Evolutionary conservation across 2,329 filamentous ascomycete genomes (phyloP).

Genomic region (Leptographium lundbergii): DNA sequence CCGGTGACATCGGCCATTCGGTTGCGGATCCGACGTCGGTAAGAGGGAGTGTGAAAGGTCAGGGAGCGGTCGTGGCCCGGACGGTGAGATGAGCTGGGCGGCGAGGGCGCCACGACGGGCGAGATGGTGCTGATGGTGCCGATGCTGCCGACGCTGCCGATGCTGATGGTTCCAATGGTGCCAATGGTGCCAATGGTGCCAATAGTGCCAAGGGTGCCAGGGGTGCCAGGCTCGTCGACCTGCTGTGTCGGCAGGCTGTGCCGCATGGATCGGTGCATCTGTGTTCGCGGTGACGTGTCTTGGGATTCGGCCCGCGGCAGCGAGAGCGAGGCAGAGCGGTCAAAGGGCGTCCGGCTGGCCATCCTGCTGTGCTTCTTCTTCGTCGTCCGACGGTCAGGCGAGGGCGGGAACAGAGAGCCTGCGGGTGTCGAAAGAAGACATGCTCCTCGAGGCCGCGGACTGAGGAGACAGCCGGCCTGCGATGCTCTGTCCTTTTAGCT

Average conservation of each 20-base stretch:
- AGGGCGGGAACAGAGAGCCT: neutral
- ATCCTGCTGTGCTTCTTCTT: neutral
- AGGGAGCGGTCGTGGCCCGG: neutral
- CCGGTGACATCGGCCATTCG: neutral
- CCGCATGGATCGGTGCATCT: neutral
- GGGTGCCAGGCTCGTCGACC: neutral
- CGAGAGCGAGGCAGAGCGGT: neutral
- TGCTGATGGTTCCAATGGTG: no score
- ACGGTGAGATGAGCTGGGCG: neutral
- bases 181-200: neutral
- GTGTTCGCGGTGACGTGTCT: neutral
- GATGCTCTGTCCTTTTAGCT: neutral
- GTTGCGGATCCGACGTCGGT: neutral
- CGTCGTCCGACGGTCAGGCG: neutral
- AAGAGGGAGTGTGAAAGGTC: neutral
- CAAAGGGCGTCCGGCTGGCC: neutral
- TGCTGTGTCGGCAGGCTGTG: neutral
- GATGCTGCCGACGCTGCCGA: neutral
- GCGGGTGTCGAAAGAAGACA: neutral
- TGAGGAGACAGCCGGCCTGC: neutral
- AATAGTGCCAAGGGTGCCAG: neutral
- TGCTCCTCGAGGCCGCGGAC: neutral
- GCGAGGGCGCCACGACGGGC: neutral
- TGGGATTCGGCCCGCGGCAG: neutral
- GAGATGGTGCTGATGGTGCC: neutral